Base-by-base conservation (phyloP, 805 yeast species). In the Schwanniomyces occidentalis region DNA sequence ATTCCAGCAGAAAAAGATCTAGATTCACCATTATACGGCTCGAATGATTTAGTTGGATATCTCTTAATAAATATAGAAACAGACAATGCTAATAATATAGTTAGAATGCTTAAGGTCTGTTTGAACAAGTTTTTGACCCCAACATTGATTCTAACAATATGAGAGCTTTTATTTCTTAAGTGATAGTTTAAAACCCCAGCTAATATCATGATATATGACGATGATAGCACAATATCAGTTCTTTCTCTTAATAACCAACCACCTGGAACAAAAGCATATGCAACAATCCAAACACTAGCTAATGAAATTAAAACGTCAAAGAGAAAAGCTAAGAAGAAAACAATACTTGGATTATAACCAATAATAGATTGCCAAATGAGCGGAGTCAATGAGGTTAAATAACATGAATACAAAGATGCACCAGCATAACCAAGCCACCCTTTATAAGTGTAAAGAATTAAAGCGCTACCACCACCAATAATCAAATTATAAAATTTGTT, bases 181-280 rank as follows among this genome's bases (percentile, higher is more conserved):
- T 53, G 55, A 46, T 59, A 67, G 38, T 63, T 65, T 20, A 48
- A 54, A 2, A 81, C 64, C 10, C 91, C 91, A 5, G 69, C 41
- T 2, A 75, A 70, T 16, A 87, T 62, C 29, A 73, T 53, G 0
- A 59, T 44, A 29, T 81, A 77, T 10, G 93, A 78, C 6, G 65
- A 42, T 5, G 73, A 73, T 27, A 89, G 59, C 2, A 93, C 76
- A 29, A 85, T 59, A 57, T 88, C 95, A 1, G 93, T 82, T 57
- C 96, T 76, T 61, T 93, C 99, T 53, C 99, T 77, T 33, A 93
- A 68, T 15, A 85, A 41, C 55, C 83, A 82, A 6, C 99, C 99
- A 41, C 87, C 90, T 8, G 99, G 99, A 30, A 93, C 99, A 65
- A 93, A 93, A 0, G 99, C 98, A 60, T 93, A 93, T 0, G 99